Base-by-base conservation (phyloP, 2,329 filamentous ascomycete genomes). In the Moelleriella libera region DNA sequence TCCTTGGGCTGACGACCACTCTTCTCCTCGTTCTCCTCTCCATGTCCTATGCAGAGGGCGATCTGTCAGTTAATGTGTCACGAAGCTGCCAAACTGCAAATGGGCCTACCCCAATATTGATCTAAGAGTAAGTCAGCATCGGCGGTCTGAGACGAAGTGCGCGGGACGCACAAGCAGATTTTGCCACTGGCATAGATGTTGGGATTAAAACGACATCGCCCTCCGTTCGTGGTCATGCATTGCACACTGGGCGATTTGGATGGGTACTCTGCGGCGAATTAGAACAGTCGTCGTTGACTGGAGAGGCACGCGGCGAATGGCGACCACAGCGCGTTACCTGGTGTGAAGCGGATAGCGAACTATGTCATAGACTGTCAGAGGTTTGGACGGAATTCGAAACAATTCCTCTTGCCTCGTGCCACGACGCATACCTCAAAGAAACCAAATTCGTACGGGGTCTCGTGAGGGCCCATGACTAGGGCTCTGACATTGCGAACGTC, bases 1-100 rank as follows among this genome's bases (percentile, higher is more conserved):
- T 6, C 92, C 90, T 63, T 97, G 92, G 1, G 90, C 92, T 12
- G 89, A 88, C 12, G 89, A 96, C 92, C 92, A 98, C 62, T 96
- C 82, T 64, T 97, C 92, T 48, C 89, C 88, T 12, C 80, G 76
- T 59, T 95, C 84, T 30, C 89, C 89, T 45, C 85, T 78, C 92
- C 92, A 98, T 61, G 92, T 98, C 49, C 89, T 94, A 55, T n/a
- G 6, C 43, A 37, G 21, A 49, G 6, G 28, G 39, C 2, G 47
- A 53, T 30, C 52, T 50, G 34, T 30, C 21, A 45, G 32, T 14
- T 7, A 1, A 7, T 41, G 40, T 21, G n/a, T n/a, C 10, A 21
- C 2, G 9, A 2, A 5, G 9, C 14, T n/a, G 3, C 5, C 14
- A 7, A 2, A 41, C 14, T 12, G 11, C 40, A 12, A 7, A n/a